phyloP scores from a whole-genome alignment of 1,139 yeast species.

The Hansenula lynferdii region DNA sequence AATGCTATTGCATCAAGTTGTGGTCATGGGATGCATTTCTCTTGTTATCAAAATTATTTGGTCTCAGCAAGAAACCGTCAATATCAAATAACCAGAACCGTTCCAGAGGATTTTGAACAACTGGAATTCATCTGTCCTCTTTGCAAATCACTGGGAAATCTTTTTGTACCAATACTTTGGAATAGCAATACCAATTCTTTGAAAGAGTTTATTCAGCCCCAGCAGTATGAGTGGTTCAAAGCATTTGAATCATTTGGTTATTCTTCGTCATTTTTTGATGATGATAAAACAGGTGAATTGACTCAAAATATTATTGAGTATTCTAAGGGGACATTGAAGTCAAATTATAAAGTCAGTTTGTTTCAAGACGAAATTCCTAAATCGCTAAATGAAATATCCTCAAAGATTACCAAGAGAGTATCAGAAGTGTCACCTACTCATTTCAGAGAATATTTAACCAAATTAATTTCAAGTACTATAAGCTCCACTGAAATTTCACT shows the following conservation, averaged over 20 bases:
- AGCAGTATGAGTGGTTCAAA: conserved; percentile 12
- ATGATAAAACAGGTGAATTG: background rate
- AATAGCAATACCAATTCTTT: conserved; percentile 11
- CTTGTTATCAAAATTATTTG: conserved; percentile 66
- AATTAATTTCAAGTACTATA: conserved; percentile 49
- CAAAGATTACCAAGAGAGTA: conserved; percentile 6
- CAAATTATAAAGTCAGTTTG: conserved; percentile 3
- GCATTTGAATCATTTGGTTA: conserved; percentile 9
- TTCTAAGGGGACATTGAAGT: conserved; percentile 3
- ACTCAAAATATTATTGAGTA: conserved; percentile 4
- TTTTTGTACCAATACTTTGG: conserved; percentile 58
- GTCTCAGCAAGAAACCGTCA: conserved; percentile 49
- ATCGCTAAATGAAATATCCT: conserved; percentile 8
- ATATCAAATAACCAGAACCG: conserved; percentile 73
- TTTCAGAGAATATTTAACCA: conserved; percentile 17
- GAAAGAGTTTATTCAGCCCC: conserved; percentile 6
- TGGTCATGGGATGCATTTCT: conserved; percentile 91
- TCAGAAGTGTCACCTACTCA: conserved; percentile 12
- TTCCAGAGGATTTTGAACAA: conserved; percentile 69
- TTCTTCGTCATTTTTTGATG: conserved; percentile 8
- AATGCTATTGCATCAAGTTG: conserved; percentile 71
- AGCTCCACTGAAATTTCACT: conserved; percentile 62
- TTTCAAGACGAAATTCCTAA: conserved; percentile 3
- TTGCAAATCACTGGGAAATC: conserved; percentile 82
- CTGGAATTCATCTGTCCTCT: conserved; percentile 85